A percentile compares a stretch with the other conserved stretches of the same genome.
Evolutionary conservation across 1,139 yeast species (phyloP).

Genomic region (Protomyces lactucae-debilis): DNA sequence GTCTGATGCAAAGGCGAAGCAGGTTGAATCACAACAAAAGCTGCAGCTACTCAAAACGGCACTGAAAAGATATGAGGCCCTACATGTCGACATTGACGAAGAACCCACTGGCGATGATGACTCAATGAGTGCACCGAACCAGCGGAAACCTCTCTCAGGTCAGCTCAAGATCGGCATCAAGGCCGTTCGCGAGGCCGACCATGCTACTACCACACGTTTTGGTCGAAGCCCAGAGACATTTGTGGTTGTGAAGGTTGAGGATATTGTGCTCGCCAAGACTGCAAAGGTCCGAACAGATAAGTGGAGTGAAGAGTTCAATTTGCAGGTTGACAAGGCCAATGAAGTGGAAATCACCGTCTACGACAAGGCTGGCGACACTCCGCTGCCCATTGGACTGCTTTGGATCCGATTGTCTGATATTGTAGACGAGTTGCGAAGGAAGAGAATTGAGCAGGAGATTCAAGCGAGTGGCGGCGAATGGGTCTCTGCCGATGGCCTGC

Average conservation of each 20-base stretch:
- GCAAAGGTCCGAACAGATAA: conserved; percentile 69
- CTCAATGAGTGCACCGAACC: conserved; percentile 55
- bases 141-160: conserved; percentile 80
- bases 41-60: conserved; percentile 79
- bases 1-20: conserved; percentile 84
- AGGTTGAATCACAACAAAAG: conserved; percentile 76
- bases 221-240: conserved; percentile 75
- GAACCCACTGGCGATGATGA: conserved; percentile 43
- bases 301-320: conserved; percentile 77
- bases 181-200: conserved; percentile 85
- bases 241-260: conserved; percentile 77
- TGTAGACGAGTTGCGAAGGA: conserved; percentile 88
- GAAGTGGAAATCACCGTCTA: conserved; percentile 84
- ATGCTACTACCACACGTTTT: conserved; percentile 68
- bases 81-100: conserved; percentile 67
- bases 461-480: conserved; percentile 62
- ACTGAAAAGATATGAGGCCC: conserved; percentile 78
- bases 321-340: conserved; percentile 82
- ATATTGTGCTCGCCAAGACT: conserved; percentile 72
- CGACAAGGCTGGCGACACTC: conserved; percentile 63
- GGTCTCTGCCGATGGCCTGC: conserved; percentile 59
- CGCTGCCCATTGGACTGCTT: conserved; percentile 84
- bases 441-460: conserved; percentile 70
- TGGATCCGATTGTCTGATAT: conserved; percentile 89
- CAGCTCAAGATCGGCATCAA: conserved; percentile 62